phyloP scores from a whole-genome alignment of 768 basidiomycete species.

The Leccinum olivaceopallidum region DNA sequence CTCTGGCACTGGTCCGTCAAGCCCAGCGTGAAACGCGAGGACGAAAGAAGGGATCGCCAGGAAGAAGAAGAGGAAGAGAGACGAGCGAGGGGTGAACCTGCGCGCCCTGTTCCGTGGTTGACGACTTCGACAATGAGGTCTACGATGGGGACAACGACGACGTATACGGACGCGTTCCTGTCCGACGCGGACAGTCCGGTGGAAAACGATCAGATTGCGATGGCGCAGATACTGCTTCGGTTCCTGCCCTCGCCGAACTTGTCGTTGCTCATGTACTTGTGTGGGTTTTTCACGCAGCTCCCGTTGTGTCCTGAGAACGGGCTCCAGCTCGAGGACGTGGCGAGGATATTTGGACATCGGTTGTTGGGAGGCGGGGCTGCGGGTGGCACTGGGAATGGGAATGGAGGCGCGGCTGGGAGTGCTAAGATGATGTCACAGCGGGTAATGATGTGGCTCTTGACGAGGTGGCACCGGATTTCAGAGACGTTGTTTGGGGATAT shows the following conservation, averaged over 20 bases:
- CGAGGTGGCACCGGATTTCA: constrained; percentile 29
- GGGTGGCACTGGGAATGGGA: too few relatives aligned
- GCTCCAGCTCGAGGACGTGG: constrained; percentile 45
- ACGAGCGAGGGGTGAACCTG: constrained; percentile 29
- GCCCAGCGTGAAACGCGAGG: constrained; percentile 40
- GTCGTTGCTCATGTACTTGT: constrained; percentile 45
- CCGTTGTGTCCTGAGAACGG: constrained; percentile 52
- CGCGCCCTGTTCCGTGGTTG: constrained; percentile 13
- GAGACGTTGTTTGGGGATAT: constrained; percentile 26
- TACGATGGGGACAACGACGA: constrained; percentile 14
- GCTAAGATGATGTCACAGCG: constrained; percentile 20
- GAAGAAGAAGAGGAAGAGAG: constrained; percentile 36
- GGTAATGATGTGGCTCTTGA: constrained; percentile 37
- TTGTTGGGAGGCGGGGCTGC: constrained; percentile 29
- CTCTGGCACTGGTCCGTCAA: constrained; percentile 47
- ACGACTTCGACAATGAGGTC: too few relatives aligned
- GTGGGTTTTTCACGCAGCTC: constrained; percentile 51
- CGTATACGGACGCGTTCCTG: constrained; percentile 16
- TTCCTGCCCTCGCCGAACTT: constrained; percentile 44
- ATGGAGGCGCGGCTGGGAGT: too few relatives aligned
- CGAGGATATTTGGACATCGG: constrained; percentile 45
- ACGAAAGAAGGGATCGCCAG: constrained; percentile 29
- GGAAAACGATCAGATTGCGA: constrained; percentile 36
- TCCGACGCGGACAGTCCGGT: constrained; percentile 23
- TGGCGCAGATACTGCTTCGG: constrained; percentile 50